A percentile compares a stretch with the other conserved stretches of the same genome.
These are phyloP conservation scores for Danielozyma ontarioensis DNA, from an alignment of 805 yeast genomes.

Conservation along the genomic window DNA sequence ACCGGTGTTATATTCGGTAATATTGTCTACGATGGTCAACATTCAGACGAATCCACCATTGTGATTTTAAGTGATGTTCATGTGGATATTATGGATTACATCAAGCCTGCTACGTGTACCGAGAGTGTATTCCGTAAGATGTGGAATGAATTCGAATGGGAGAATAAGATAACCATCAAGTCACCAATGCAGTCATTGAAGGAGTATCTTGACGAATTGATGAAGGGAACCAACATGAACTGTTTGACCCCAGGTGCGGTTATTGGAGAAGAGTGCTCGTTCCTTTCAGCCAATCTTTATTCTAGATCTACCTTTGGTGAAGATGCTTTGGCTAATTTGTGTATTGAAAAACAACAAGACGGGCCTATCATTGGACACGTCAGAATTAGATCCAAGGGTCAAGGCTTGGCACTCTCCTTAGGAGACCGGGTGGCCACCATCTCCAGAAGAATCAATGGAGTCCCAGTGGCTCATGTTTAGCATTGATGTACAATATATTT, in stretches of 20 bases:
- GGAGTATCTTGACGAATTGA: conserved; percentile 70
- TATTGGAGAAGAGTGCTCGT: conserved; percentile 84
- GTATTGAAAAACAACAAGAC: conserved; percentile 74
- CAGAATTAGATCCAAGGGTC: conserved; percentile 95
- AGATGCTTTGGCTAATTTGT: conserved; percentile 92
- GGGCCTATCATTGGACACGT: conserved; percentile 89
- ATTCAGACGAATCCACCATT: conserved; percentile 82
- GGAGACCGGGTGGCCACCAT: conserved; percentile 92
- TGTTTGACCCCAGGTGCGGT: conserved; percentile 89
- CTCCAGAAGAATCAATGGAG: conserved; percentile 44
- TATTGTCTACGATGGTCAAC: conserved; percentile 93
- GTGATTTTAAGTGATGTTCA: conserved; percentile 93
- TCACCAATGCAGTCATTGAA: conserved; percentile 62
- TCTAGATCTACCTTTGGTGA: conserved; percentile 94
- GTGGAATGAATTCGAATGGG: conserved; percentile 99
- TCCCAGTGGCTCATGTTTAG: conserved; percentile 4
- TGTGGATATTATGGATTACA: conserved; percentile 95
- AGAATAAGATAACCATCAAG: conserved; percentile 88
- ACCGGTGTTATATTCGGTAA: conserved; percentile 98
- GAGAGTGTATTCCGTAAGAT: conserved; percentile 89
- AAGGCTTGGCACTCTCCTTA: conserved; percentile 89
- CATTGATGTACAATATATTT: too few relatives aligned
- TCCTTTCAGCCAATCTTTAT: conserved; percentile 89
- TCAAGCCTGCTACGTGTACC: conserved; percentile 87
- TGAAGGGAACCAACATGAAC: conserved; percentile 87